Percentiles rank a stretch among this genome's conserved stretches.
Evolutionary conservation across 2,329 filamentous ascomycete genomes (phyloP).

Genomic region (Aspergillus sp.): DNA sequence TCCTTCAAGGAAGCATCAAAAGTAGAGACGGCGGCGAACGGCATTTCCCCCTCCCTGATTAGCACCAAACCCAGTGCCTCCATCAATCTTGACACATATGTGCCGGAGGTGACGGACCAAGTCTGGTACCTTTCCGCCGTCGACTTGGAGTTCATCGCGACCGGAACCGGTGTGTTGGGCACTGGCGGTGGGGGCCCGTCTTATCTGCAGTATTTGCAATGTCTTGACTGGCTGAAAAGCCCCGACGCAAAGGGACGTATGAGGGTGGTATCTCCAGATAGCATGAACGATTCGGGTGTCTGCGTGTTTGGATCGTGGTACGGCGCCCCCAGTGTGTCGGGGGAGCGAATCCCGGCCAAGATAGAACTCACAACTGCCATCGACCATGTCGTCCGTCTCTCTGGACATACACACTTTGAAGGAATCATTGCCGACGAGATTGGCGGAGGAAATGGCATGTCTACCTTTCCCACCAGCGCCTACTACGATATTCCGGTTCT

Average conservation of each 20-base stretch:
- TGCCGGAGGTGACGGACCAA: conserved; percentile 31
- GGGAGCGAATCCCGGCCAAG: conserved; percentile 17
- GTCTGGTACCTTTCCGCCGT: conserved; percentile 42
- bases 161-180: conserved; percentile 41
- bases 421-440: conserved; percentile 15
- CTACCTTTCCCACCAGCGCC: conserved; percentile 29
- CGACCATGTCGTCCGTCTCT: background rate
- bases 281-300: conserved; percentile 41
- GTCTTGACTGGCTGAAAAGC: conserved; percentile 38
- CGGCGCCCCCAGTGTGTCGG: conserved; percentile 32
- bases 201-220: conserved; percentile 50
- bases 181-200: conserved; percentile 46
- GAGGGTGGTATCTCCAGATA: conserved; percentile 39
- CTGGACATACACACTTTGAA: background rate
- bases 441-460: conserved; percentile 41
- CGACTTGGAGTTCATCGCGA: conserved; percentile 42
- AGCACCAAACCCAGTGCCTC: conserved; percentile 23
- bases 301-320: conserved; percentile 51
- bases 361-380: conserved; percentile 6
- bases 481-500: conserved; percentile 43
- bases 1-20: background rate
- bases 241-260: conserved; percentile 35
- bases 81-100: conserved; percentile 34
- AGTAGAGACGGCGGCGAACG: background rate
- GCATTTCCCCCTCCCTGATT: background rate